Evolutionary conservation across 441 rosid species (phyloP).

Genomic region (Bocquillonia castaneifolia): DNA sequence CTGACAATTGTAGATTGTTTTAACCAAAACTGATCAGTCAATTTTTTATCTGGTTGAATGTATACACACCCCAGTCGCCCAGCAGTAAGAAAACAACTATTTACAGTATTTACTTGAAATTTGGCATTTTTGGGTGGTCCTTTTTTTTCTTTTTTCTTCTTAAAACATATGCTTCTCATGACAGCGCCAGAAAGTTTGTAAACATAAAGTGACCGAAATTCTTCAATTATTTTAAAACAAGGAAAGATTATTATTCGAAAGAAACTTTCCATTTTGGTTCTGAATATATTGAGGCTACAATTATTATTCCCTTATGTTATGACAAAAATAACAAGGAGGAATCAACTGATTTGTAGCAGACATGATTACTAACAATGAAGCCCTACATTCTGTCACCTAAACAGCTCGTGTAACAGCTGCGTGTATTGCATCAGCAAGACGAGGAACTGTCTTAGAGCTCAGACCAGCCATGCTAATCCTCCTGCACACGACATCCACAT

Average conservation of each 20-base stretch:
- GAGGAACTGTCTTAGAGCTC: conserved; percentile 74
- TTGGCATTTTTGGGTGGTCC: too few relatives aligned
- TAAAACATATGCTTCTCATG: too few relatives aligned
- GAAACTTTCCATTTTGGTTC: conserved; percentile 7
- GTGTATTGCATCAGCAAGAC: conserved; percentile 78
- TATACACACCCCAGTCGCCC: too few relatives aligned
- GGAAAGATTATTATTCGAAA: background rate
- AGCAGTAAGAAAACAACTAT: too few relatives aligned
- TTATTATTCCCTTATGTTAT: conserved; percentile 14
- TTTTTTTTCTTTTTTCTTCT: too few relatives aligned
- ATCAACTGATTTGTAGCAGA: background rate
- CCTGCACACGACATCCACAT: conserved; percentile 37
- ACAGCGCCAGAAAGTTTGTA: too few relatives aligned
- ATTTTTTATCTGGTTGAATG: too few relatives aligned
- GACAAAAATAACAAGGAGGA: conserved; percentile 1
- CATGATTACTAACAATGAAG: background rate
- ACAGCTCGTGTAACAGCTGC: conserved; percentile 48
- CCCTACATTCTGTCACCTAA: conserved; percentile 6
- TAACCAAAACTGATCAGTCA: too few relatives aligned
- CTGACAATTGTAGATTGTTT: too few relatives aligned
- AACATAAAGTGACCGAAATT: too few relatives aligned
- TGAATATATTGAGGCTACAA: background rate
- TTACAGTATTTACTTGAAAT: too few relatives aligned
- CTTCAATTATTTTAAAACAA: background rate
- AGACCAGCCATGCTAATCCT: conserved; percentile 99